Evolutionary conservation across 805 yeast species (phyloP).

Genomic region (Starmerella khaoyaiensis): DNA sequence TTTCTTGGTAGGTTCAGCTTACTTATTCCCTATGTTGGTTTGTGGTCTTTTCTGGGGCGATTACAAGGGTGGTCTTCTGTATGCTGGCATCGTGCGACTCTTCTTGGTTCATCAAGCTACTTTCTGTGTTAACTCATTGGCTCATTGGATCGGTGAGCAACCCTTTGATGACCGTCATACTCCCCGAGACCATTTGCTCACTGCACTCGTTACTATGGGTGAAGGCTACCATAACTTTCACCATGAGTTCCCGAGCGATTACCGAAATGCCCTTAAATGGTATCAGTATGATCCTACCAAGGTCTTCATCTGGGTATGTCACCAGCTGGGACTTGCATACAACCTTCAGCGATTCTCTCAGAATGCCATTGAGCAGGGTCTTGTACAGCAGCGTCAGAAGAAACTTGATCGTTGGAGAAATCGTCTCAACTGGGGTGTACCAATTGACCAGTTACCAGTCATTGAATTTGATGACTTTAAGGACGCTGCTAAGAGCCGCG

Average conservation of each 20-base stretch:
- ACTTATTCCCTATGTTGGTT: conserved; percentile 51
- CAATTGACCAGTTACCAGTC: conserved; percentile 73
- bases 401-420: conserved; percentile 63
- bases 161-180: conserved; percentile 66
- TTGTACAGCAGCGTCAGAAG: conserved; percentile 73
- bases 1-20: conserved; percentile 39
- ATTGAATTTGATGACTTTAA: conserved; percentile 43
- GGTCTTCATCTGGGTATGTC: conserved; percentile 46
- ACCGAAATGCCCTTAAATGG: conserved; percentile 58
- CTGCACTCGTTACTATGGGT: conserved; percentile 63
- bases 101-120: conserved; percentile 67
- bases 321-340: conserved; percentile 44
- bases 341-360: conserved; percentile 44
- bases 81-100: conserved; percentile 64
- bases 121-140: conserved; percentile 65
- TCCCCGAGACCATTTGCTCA: conserved; percentile 52
- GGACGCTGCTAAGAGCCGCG: conserved; percentile 39
- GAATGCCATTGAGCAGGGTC: conserved; percentile 54
- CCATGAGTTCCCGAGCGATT: conserved; percentile 90
- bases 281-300: conserved; percentile 81
- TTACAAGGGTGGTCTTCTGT: conserved; percentile 61
- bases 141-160: conserved; percentile 64
- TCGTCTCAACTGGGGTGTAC: conserved; percentile 85
- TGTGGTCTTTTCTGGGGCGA: conserved; percentile 63
- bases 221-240: conserved; percentile 90